Evolutionary conservation across 768 basidiomycete species (phyloP), one percentile per base, ranked within the genome.

Genomic region (Strobilomyces confusus): DNA sequence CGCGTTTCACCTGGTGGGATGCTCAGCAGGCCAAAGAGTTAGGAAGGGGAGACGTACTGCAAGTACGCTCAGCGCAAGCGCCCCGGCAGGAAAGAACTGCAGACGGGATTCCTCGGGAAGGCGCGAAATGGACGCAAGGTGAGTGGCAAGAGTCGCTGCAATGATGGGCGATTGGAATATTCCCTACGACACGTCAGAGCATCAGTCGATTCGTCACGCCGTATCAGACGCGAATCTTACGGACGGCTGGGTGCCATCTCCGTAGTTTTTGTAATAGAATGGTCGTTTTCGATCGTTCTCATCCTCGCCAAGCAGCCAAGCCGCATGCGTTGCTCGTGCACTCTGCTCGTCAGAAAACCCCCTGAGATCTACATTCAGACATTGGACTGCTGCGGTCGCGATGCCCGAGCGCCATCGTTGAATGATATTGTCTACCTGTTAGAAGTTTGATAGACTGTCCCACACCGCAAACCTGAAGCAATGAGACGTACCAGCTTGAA

Each of bases 251-350:
- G 34, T 17, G 25, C 49, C 49, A 13, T 36, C 26, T 14, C 9
- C 41, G 20, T 51, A 51, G 15, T 43, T 43, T 13, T 20, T 51
- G 42, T 51, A 51, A 15, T 43, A 51, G 25, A 26, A 51, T 4
- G 49, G 49, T 8, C 49, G 41, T 25, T 51, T 51, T n/a, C 49
- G 49, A 43, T 50, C 49, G 26, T 42, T 50, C 15, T 43, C 30
- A 20, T 51, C 49, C 12, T 44, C 33, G 4, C 49, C 49, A 9
- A 51, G 49, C n/a, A 43, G n/a, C 22, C 22, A 42, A 3, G 49
- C 6, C 1, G 49, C 49, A 2, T 17, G 49, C 6, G 41, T n/a
- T 19, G 26, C 25, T 9, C 49, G 49, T 20, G 43, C 12, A 20
- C n/a, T 19, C 14, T 26, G 17, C n/a, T 9, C 36, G 14, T 26